Conservation (phyloP, 2,329 filamentous ascomycete species). For the Paecilomyces sp. region DNA sequence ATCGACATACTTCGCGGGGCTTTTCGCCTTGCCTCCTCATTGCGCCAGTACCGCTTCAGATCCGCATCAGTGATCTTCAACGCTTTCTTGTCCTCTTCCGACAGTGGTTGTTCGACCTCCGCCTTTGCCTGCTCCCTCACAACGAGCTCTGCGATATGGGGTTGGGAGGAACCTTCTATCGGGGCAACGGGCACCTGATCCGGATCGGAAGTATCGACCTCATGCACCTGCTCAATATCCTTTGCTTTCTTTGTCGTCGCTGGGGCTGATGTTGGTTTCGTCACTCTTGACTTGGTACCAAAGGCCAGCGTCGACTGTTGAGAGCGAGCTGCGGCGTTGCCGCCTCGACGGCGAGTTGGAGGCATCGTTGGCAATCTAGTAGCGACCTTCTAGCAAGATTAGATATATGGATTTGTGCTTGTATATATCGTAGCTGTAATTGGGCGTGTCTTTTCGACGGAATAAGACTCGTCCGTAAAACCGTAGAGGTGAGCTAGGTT, state of each 20-base stretch:
- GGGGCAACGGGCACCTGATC: constrained; percentile 19
- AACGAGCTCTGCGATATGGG: constrained; percentile 27
- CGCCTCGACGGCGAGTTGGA: constrained; percentile 29
- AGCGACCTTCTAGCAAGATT: neutral
- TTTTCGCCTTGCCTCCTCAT: constrained; percentile 61
- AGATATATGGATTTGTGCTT: neutral
- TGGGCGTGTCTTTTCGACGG: neutral
- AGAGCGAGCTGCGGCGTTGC: constrained; percentile 29
- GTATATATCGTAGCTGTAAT: neutral
- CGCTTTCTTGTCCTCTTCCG: constrained; percentile 41
- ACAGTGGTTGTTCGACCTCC: constrained; percentile 26
- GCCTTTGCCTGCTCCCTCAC: constrained; percentile 44
- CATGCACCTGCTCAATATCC: constrained; percentile 7
- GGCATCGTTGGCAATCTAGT: constrained; percentile 26
- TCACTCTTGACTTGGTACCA: constrained; percentile 50
- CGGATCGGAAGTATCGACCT: constrained; percentile 16
- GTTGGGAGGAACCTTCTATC: constrained; percentile 17
- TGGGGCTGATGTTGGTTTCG: constrained; percentile 44
- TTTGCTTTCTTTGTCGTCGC: constrained; percentile 15
- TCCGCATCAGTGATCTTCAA: constrained; percentile 59
- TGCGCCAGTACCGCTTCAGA: constrained; percentile 70
- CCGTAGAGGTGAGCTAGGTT: neutral
- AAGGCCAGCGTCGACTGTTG: constrained; percentile 58
- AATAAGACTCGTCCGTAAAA: neutral
- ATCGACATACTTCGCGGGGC: constrained; percentile 48